These are phyloP conservation scores for Cyclocybe aegerita DNA, from an alignment of 768 basidiomycete genomes.

Conservation along the genomic window DNA sequence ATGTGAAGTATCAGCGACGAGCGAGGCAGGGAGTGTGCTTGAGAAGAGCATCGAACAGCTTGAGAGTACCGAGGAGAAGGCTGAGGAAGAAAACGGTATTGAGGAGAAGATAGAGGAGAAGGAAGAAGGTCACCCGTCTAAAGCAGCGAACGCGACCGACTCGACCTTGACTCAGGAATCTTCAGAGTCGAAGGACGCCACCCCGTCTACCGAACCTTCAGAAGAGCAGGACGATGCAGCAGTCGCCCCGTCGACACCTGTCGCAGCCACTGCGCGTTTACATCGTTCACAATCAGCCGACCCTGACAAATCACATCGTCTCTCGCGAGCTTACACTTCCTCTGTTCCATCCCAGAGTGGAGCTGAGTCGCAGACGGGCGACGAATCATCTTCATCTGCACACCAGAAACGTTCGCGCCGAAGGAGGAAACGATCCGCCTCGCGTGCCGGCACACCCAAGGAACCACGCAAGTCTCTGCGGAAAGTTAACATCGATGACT, in stretches of 20 bases:
- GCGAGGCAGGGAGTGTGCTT: conserved; percentile 6
- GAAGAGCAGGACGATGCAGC: conserved; percentile 11
- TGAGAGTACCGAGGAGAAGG: conserved; percentile 14
- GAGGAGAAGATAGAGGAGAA: conserved; percentile 24
- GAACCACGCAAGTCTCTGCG: conserved; percentile 57
- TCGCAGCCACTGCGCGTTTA: conserved; percentile 42
- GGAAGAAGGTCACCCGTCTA: conserved; percentile 14
- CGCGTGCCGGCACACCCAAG: conserved; percentile 40
- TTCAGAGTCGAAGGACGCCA: neutral
- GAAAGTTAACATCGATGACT: conserved; percentile 85
- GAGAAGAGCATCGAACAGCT: conserved; percentile 14
- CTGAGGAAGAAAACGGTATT: conserved; percentile 13
- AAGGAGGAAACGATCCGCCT: conserved; percentile 22
- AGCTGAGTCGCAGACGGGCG: conserved; percentile 59
- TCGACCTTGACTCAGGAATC: conserved; percentile 11
- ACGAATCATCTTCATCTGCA: conserved; percentile 71
- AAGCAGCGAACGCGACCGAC: conserved; percentile 12
- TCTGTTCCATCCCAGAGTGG: conserved; percentile 49
- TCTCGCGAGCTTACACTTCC: conserved; percentile 59
- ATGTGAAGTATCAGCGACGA: conserved; percentile 18
- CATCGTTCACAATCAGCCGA: conserved; percentile 83
- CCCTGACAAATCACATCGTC: conserved; percentile 58
- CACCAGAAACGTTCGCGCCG: conserved; percentile 8
- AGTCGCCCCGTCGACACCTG: conserved; percentile 33
- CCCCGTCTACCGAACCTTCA: conserved; percentile 3